Percentiles rank a stretch among this genome's conserved stretches.
Evolutionary conservation across 352 stramenopile species (phyloP).

Genomic region (Phytophthora multivora): DNA sequence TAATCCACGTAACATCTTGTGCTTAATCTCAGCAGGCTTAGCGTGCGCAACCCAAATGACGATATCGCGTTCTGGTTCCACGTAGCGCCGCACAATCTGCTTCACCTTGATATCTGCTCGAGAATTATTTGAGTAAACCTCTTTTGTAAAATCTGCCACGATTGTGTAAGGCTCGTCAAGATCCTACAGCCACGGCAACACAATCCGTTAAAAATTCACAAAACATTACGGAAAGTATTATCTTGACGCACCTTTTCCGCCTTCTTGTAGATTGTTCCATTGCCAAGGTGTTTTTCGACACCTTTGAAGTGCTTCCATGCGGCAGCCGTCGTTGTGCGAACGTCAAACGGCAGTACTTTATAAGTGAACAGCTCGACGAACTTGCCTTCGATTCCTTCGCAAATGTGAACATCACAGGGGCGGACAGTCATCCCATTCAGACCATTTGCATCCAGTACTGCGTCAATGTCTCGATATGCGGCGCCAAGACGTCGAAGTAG

Average conservation of each 20-base stretch:
- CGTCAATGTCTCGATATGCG: constrained; percentile 18
- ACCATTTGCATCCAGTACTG: constrained; percentile 28
- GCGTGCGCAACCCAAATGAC: constrained; percentile 62
- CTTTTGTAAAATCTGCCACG: constrained; percentile 57
- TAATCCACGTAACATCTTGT: constrained; percentile 39
- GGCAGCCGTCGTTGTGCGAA: constrained; percentile 10
- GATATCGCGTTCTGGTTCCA: constrained; percentile 56
- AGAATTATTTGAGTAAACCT: constrained; percentile 52
- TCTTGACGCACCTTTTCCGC: constrained; percentile 6
- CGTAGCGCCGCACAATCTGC: constrained; percentile 58
- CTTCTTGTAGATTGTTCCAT: constrained; percentile 32
- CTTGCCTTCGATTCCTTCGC: constrained; percentile 11
- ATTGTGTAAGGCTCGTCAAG: constrained; percentile 52
- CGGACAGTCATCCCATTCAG: constrained; percentile 16
- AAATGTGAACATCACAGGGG: constrained; percentile 24
- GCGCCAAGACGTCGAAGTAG: constrained; percentile 23
- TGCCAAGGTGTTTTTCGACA: constrained; percentile 25
- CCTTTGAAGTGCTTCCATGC: constrained; percentile 37
- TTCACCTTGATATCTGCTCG: constrained; percentile 53
- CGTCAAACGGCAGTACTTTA: constrained; percentile 28
- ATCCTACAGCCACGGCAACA: constrained; percentile 1
- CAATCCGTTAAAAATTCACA: not conserved
- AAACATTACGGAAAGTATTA: not conserved
- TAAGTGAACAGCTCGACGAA: constrained; percentile 30
- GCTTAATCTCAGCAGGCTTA: constrained; percentile 53